Evolutionary conservation across 1,284 basidiomycete genomes (phyloP).

Genomic region (Tremellales sp.): DNA sequence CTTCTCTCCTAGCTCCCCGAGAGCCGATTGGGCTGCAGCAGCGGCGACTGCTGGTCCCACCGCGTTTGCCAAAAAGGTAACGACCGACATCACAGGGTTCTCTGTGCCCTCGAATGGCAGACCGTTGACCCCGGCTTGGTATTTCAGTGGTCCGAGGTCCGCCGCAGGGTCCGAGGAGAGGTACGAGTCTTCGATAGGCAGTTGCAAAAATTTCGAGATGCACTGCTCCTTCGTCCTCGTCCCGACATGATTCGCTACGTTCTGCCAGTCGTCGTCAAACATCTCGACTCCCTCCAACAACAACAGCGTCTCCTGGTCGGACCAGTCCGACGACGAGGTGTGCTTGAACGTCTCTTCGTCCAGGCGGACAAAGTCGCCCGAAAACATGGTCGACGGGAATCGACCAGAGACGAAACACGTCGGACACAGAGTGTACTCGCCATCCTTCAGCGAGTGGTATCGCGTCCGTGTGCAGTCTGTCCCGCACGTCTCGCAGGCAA

Average conservation of each 20-base stretch:
- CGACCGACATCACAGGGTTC: conserved; percentile 98
- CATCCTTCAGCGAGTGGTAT: conserved; percentile 90
- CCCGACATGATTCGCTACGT: conserved; percentile 86
- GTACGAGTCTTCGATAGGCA: conserved; percentile 96
- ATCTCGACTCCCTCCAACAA: conserved; percentile 95
- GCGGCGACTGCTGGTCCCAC: conserved; percentile 88
- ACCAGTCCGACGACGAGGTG: conserved; percentile 67
- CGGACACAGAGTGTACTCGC: conserved; percentile 83
- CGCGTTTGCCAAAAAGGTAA: conserved; percentile 91
- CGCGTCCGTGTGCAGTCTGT: conserved; percentile 83
- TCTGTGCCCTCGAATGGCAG: conserved; percentile 92
- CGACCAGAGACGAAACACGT: conserved; percentile 93
- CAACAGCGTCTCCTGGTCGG: conserved; percentile 82
- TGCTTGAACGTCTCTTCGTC: conserved; percentile 57
- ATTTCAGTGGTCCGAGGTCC: conserved; percentile 71
- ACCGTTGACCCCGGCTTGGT: conserved; percentile 52
- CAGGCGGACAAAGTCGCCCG: conserved; percentile 94
- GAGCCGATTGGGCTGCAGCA: conserved; percentile 85
- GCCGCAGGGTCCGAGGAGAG: conserved; percentile 46
- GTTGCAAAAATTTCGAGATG: conserved; percentile 88
- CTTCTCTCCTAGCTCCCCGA: conserved; percentile 61
- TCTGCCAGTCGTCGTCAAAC: conserved; percentile 96
- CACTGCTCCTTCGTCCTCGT: conserved; percentile 90
- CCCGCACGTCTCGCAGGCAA: conserved; percentile 90
- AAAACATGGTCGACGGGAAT: conserved; percentile 94